Conservation (phyloP, 2,329 filamentous ascomycete genomes). For the Cadophora luteo-olivacea region DNA sequence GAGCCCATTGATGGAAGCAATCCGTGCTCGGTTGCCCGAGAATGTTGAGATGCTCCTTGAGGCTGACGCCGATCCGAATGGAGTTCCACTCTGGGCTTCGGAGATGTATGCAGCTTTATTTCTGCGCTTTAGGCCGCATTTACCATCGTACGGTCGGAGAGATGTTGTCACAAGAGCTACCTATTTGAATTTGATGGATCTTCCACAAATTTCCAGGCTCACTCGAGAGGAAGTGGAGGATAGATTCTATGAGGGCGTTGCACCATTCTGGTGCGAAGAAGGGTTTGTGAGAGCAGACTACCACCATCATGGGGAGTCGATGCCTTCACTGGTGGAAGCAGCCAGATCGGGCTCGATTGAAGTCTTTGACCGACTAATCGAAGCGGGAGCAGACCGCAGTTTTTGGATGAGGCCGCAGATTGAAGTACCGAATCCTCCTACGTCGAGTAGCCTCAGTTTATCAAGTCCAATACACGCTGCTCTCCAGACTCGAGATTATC, state of each 20-base stretch:
- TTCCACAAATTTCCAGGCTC: slow-evolving; percentile 30
- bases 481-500: slow-evolving; percentile 19
- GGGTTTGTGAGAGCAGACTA: slow-evolving; percentile 25
- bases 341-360: slow-evolving; percentile 29
- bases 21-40: slow-evolving; percentile 19
- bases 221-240: slow-evolving; percentile 34
- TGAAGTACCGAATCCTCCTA: slow-evolving; percentile 24
- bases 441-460: slow-evolving; percentile 30
- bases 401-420: slow-evolving; percentile 27
- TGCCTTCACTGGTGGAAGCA: slow-evolving; percentile 31
- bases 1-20: slow-evolving; percentile 34
- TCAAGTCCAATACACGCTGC: slow-evolving; percentile 34
- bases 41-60: slow-evolving; percentile 31
- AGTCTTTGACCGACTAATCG: slow-evolving; percentile 25
- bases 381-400: slow-evolving; percentile 20
- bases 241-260: slow-evolving; percentile 26
- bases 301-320: slow-evolving; percentile 25
- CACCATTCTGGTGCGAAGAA: slow-evolving; percentile 34
- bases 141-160: slow-evolving; percentile 7
- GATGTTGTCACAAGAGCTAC: slow-evolving; percentile 25
- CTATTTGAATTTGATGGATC: slow-evolving; percentile 25
- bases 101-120: slow-evolving; percentile 32
- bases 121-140: slow-evolving; percentile 30
- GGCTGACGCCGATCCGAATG: slow-evolving; percentile 29
- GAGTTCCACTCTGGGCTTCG: slow-evolving; percentile 23